Percentiles rank a stretch among this genome's conserved stretches.
These are phyloP conservation scores for Malus fusca DNA, from an alignment of 306 rosid genomes.

Conservation along the genomic window DNA sequence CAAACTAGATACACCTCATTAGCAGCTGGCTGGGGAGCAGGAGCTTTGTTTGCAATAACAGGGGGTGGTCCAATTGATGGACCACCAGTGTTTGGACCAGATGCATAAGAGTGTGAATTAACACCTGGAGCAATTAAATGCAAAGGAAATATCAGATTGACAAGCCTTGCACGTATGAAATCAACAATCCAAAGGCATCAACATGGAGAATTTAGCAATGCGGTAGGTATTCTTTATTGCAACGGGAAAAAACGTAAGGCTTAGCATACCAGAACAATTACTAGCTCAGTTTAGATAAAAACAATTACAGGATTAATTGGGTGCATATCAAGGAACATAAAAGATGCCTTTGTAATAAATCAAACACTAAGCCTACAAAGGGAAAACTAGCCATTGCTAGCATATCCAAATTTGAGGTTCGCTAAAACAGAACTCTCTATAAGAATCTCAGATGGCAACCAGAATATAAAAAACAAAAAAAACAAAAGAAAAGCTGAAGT, in stretches of 20 bases:
- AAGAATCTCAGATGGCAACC: not conserved
- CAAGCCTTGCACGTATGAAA: not conserved
- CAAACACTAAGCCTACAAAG: not conserved
- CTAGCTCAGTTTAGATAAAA: not conserved
- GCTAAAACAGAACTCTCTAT: not conserved
- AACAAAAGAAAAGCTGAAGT: not conserved
- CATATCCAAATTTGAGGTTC: not conserved
- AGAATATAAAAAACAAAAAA: too few relatives aligned
- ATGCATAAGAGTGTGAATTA: slow-evolving; percentile 88
- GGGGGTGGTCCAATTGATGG: slow-evolving; percentile 99
- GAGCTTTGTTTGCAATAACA: slow-evolving; percentile 86
- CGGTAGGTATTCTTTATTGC: not conserved
- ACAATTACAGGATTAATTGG: not conserved
- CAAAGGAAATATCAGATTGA: slow-evolving; percentile 6
- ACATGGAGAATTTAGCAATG: not conserved
- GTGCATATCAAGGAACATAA: not conserved
- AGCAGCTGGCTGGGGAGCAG: slow-evolving; percentile 70
- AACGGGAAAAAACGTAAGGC: not conserved
- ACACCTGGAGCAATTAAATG: slow-evolving; percentile 41
- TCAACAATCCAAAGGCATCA: not conserved
- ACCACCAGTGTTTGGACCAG: slow-evolving; percentile 98
- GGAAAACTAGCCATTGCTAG: not conserved
- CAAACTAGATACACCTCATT: slow-evolving; percentile 96
- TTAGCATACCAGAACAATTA: not conserved
- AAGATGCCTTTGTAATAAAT: not conserved